These are phyloP conservation scores for Coprinellus micaceus DNA, from an alignment of 768 basidiomycete genomes.

Conservation along the genomic window DNA sequence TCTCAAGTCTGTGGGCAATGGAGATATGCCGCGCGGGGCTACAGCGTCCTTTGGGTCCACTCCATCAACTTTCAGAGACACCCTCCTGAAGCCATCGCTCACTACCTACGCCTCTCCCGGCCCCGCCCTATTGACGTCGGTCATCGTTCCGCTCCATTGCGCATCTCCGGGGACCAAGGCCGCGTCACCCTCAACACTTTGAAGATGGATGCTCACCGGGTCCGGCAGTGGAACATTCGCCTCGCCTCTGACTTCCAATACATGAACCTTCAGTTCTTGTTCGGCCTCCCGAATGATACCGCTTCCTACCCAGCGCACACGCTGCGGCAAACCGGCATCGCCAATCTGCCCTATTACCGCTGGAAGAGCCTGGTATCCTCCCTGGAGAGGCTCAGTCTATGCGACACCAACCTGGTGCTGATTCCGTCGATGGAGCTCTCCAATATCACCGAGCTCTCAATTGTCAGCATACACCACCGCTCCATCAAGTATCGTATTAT, in stretches of 20 bases:
- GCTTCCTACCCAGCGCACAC: no score
- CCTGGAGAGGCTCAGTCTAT: background rate
- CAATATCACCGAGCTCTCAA: background rate
- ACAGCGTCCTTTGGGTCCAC: background rate
- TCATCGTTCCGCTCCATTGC: background rate
- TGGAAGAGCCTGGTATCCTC: no score
- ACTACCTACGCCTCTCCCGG: background rate
- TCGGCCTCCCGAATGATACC: no score
- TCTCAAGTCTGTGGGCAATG: background rate
- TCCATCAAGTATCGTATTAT: no score
- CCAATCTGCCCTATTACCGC: no score
- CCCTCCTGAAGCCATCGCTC: background rate
- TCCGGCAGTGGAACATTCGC: background rate
- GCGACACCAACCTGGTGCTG: background rate
- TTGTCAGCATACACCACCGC: background rate
- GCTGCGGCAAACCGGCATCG: no score
- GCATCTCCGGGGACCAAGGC: background rate
- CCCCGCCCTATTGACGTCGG: background rate
- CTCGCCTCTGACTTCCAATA: background rate
- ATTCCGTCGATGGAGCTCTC: background rate
- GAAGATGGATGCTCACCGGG: background rate
- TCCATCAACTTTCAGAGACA: background rate
- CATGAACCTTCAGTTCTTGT: background rate
- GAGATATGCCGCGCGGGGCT: background rate
- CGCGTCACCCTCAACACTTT: background rate